A percentile compares a stretch with the other conserved stretches of the same genome.
Conservation (phyloP, 2,329 filamentous ascomycete genomes). For the Verticillium dahliae region DNA sequence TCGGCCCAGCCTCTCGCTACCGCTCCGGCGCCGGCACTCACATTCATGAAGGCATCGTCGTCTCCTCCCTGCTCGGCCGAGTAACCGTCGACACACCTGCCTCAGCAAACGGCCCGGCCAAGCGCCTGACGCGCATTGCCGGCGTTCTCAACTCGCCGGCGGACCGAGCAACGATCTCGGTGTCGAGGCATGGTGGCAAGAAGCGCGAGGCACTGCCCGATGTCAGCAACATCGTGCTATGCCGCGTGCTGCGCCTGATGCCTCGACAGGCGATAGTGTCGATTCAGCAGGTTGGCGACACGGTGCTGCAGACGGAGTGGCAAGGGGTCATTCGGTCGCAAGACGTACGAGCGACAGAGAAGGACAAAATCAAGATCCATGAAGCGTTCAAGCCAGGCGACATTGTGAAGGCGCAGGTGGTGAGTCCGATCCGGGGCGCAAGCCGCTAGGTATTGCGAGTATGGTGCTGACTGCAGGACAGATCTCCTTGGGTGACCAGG, state of each 20-base stretch:
- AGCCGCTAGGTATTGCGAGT: not conserved
- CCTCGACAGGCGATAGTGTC: slow-evolving; percentile 79
- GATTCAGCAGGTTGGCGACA: slow-evolving; percentile 75
- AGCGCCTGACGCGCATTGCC: slow-evolving; percentile 53
- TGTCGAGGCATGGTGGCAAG: slow-evolving; percentile 37
- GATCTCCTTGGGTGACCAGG: slow-evolving; percentile 89
- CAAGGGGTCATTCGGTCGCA: slow-evolving; percentile 80
- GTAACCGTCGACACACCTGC: slow-evolving; percentile 48
- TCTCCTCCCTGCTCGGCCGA: slow-evolving; percentile 75
- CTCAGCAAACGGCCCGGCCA: slow-evolving; percentile 42
- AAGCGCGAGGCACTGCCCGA: slow-evolving; percentile 72
- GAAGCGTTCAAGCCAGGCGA: slow-evolving; percentile 92
- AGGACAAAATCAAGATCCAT: slow-evolving; percentile 86
- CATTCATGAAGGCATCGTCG: slow-evolving; percentile 66
- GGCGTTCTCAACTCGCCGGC: slow-evolving; percentile 30
- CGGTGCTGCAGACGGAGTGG: slow-evolving; percentile 71
- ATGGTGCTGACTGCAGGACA: slow-evolving; percentile 20
- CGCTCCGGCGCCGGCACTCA: slow-evolving; percentile 78
- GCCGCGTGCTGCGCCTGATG: slow-evolving; percentile 77
- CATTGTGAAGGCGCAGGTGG: slow-evolving; percentile 79
- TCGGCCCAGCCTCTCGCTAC: slow-evolving; percentile 63
- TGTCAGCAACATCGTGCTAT: slow-evolving; percentile 74
- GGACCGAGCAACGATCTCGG: slow-evolving; percentile 47
- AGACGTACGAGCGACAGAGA: slow-evolving; percentile 91
- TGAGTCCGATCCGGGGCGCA: slow-evolving; percentile 32